These are phyloP conservation scores for Oryza coarctata DNA, from an alignment of 176 grass and related monocot species.

Conservation along the genomic window DNA sequence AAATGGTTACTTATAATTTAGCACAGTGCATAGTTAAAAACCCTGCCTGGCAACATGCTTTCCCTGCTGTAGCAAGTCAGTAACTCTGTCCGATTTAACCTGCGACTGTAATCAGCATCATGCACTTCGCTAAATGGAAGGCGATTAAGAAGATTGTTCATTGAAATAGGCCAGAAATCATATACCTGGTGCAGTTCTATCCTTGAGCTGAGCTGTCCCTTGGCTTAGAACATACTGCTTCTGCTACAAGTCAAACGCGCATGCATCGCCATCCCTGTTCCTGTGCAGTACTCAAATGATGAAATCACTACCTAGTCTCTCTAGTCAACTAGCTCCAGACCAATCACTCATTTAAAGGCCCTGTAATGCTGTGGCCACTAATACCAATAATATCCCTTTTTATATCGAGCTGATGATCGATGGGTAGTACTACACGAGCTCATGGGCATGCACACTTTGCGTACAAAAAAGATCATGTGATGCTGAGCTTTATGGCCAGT, in stretches of 20 bases:
- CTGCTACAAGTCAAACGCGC: slow-evolving; percentile 38
- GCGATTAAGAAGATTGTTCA: neutral
- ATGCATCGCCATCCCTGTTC: neutral
- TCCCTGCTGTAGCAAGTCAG: too few relatives aligned
- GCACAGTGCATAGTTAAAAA: neutral
- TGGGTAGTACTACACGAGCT: neutral
- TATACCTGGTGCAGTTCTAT: neutral
- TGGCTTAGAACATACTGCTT: slow-evolving; percentile 23
- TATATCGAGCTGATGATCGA: neutral
- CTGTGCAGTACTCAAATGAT: slow-evolving; percentile 5
- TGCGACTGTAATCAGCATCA: too few relatives aligned
- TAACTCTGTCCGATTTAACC: neutral
- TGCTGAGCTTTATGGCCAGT: neutral
- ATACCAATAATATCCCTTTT: neutral
- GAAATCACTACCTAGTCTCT: slow-evolving; percentile 5
- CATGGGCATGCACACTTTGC: slow-evolving; percentile 4
- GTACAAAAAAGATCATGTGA: neutral
- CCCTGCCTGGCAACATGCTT: neutral
- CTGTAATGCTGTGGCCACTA: slow-evolving; percentile 5
- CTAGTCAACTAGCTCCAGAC: slow-evolving; percentile 30
- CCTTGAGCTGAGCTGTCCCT: slow-evolving; percentile 5
- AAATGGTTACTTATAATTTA: neutral
- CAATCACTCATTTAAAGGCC: neutral
- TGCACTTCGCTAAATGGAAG: too few relatives aligned
- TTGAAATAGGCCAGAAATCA: neutral